Percentiles rank a stretch among this genome's conserved stretches.
These are phyloP conservation scores for Alternaria conjuncta DNA, from an alignment of 2,329 filamentous ascomycete species.

Conservation along the genomic window DNA sequence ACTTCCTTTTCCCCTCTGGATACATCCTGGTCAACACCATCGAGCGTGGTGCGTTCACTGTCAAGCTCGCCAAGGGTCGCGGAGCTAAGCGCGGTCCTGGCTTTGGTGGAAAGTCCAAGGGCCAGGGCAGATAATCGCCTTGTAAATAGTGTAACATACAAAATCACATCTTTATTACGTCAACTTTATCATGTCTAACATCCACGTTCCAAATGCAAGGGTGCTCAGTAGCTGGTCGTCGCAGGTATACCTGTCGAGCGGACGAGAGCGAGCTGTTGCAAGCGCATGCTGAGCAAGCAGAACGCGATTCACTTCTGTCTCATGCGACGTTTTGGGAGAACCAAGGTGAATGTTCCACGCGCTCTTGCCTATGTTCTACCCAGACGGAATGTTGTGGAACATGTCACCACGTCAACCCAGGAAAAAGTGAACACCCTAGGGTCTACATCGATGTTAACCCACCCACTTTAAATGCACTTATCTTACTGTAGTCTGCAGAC, in stretches of 20 bases:
- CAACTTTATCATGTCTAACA: too few species aligned
- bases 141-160: neutral
- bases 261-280: neutral
- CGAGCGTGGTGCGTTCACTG: conserved; percentile 46
- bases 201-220: neutral
- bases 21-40: conserved; percentile 49
- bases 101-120: conserved; percentile 26
- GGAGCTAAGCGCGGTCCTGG: conserved; percentile 28
- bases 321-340: too few species aligned
- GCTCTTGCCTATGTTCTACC: neutral
- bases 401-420: neutral
- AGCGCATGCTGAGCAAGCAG: neutral
- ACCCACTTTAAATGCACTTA: too few species aligned
- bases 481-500: too few species aligned
- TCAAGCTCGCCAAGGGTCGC: conserved; percentile 39
- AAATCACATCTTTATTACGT: neutral
- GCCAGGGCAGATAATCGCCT: neutral
- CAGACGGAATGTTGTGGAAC: neutral
- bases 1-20: conserved; percentile 45
- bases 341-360: rapidly evolving
- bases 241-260: neutral
- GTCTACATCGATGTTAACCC: too few species aligned
- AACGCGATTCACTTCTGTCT: neutral
- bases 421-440: too few species aligned
- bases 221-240: neutral